Percentiles rank a stretch among this genome's conserved stretches.
These are phyloP conservation scores for Ustilago bromivora DNA, from an alignment of 1,284 basidiomycete species.

Conservation along the genomic window DNA sequence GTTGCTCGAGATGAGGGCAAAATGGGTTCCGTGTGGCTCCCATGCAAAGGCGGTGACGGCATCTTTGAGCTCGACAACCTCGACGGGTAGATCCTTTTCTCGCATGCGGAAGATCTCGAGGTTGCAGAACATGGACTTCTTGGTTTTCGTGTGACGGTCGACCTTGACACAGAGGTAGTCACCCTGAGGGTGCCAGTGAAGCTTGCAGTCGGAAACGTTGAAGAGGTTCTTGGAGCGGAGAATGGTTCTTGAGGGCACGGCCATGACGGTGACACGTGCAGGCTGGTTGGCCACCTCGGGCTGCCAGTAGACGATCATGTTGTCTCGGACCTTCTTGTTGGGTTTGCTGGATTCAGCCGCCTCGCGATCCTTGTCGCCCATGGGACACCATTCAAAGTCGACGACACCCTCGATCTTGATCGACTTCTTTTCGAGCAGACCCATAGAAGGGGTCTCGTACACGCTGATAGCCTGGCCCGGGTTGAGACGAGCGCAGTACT, in stretches of 20 bases:
- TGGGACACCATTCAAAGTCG: conserved; percentile 99
- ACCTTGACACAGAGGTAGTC: conserved; percentile 99
- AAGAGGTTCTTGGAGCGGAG: conserved; percentile 97
- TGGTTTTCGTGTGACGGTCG: conserved; percentile 98
- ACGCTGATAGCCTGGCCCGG: conserved; percentile 94
- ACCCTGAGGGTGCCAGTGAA: conserved; percentile 98
- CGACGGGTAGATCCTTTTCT: conserved; percentile 97
- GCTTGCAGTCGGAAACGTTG: conserved; percentile 97
- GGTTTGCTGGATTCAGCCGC: conserved; percentile 71
- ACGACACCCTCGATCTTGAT: conserved; percentile 97
- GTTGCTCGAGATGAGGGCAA: conserved; percentile 92
- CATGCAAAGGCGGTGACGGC: conserved; percentile 97
- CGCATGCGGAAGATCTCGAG: conserved; percentile 97
- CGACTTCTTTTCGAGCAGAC: conserved; percentile 94
- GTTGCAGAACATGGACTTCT: conserved; percentile 99
- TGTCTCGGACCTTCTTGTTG: conserved; percentile 77
- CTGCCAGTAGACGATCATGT: conserved; percentile 97
- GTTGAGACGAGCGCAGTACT: conserved; percentile 89
- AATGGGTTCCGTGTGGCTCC: conserved; percentile 96
- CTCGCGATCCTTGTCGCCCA: conserved; percentile 82
- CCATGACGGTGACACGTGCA: conserved; percentile 91
- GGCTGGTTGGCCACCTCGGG: conserved; percentile 96
- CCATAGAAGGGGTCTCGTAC: conserved; percentile 94
- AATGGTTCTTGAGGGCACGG: conserved; percentile 85
- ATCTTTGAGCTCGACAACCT: conserved; percentile 97